A percentile compares a stretch with the other conserved stretches of the same genome.
phyloP scores from a whole-genome alignment of 1,284 basidiomycete species.

The Naganishia sp. region DNA sequence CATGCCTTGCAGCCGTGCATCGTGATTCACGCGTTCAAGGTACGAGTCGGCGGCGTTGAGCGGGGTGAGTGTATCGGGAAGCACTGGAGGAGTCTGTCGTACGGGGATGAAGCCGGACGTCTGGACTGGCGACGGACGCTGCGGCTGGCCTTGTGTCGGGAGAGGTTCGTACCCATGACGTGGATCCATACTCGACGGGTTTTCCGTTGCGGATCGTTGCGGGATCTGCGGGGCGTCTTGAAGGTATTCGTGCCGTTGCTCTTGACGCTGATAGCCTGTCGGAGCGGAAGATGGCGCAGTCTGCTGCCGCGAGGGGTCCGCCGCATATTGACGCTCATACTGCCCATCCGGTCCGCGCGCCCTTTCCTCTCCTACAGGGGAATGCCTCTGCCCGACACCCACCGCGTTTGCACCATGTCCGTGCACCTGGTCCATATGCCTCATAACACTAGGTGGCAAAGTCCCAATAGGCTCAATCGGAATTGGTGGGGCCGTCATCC shows the following conservation, averaged over 20 bases:
- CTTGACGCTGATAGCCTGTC: no score
- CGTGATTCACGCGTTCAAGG: slow-evolving; percentile 45
- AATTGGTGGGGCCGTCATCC: slow-evolving; percentile 48
- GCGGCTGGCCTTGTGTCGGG: not conserved
- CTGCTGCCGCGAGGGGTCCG: not conserved
- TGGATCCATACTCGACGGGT: not conserved
- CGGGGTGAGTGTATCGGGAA: slow-evolving; percentile 15
- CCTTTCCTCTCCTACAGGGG: not conserved
- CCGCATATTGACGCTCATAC: not conserved
- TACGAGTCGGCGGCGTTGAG: slow-evolving; percentile 43
- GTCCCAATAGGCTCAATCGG: slow-evolving; percentile 44
- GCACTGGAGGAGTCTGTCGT: slow-evolving; percentile 17
- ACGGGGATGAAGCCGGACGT: slow-evolving; percentile 5
- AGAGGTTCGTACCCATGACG: not conserved
- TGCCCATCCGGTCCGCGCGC: no score
- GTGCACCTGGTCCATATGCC: slow-evolving; percentile 7
- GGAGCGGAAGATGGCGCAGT: not conserved
- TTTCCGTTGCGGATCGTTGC: not conserved
- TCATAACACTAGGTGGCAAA: slow-evolving; percentile 38
- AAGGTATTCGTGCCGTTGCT: no score
- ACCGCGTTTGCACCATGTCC: not conserved
- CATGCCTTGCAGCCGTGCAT: slow-evolving; percentile 43
- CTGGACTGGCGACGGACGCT: slow-evolving; percentile 7
- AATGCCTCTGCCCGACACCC: not conserved
- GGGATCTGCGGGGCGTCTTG: not conserved